Evolutionary conservation across 1,139 yeast genomes (phyloP), one percentile per base, ranked within the genome.

Genomic region (Arxiozyma slooffiae): DNA sequence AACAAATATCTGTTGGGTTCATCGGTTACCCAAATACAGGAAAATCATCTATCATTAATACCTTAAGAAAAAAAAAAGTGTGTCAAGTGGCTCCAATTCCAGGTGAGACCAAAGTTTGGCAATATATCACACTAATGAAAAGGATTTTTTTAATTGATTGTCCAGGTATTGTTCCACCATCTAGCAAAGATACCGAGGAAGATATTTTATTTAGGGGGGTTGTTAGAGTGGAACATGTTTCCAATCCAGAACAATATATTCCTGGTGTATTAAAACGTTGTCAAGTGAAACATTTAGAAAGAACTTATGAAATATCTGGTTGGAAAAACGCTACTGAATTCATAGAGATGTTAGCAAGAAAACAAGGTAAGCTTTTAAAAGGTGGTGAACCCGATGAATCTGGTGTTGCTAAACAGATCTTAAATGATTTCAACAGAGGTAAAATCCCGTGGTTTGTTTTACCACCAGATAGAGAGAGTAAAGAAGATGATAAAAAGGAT

Each of bases 101-200:
- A 34, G 98, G 98, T 67, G 98, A 92, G 67, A 92, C 98, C 45
- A 92, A 92, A 71, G 97, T 92, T 44, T 92, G 98, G 98, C 98
- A 92, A 74, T 92, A 92, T 72, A 90, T 92, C 63, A 90, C 98
- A 2, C 76, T 92, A 64, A 92, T 92, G 97, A 89, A 90, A 75
- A 79, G 90, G 60, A 92, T 92, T 50, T 92, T 89, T 70, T 75
- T 92, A 62, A 92, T 92, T 63, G 98, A 92, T 71, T 92, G 98
- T 74, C 98, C 98, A 2, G 98, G 98, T 70, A 90, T 92, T 66
- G 98, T 94, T 7, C 98, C 98, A 8, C 98, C 98, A 37, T 85
- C 95, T 26, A 68, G 80, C 34, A 88, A 83, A 61, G 98, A 92
- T 67, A 71, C 92, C 1, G 95, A 89, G 65, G 81, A 96, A n/a